Evolutionary conservation across 345 rosid genomes (phyloP).

Genomic region (Turnera subulata): DNA sequence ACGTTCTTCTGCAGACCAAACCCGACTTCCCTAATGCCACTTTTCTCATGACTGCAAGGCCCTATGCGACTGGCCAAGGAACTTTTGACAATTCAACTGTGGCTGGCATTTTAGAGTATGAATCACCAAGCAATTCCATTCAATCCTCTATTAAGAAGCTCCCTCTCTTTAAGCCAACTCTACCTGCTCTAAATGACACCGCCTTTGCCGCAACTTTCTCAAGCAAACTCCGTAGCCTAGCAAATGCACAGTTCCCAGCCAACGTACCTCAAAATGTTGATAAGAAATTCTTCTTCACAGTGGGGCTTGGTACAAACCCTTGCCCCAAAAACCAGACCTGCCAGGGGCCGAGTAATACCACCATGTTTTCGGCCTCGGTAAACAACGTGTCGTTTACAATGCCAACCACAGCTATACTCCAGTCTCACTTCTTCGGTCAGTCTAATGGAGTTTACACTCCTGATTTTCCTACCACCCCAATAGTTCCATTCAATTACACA

Average conservation of each 20-base stretch:
- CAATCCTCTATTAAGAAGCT: conserved; percentile 7
- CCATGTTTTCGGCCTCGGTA: conserved; percentile 20
- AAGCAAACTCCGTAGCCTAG: conserved; percentile 18
- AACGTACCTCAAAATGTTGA: no score
- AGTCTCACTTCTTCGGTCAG: conserved; percentile 16
- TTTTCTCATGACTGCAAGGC: conserved; percentile 24
- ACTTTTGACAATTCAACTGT: conserved; percentile 29
- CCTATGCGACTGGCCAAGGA: conserved; percentile 20
- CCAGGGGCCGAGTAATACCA: conserved; percentile 21
- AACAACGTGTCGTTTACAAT: conserved; percentile 24
- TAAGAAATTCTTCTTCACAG: no score
- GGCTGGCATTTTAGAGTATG: conserved; percentile 21
- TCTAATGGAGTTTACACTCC: conserved; percentile 18
- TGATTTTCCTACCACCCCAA: conserved; percentile 21
- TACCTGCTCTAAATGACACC: conserved; percentile 24
- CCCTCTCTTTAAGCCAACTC: no score
- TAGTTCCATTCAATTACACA: no score
- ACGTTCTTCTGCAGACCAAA: no score
- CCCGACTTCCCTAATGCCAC: no score
- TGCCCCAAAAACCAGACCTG: conserved; percentile 27
- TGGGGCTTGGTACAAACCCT: no score
- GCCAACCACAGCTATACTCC: conserved; percentile 25
- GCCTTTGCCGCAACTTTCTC: conserved; percentile 12
- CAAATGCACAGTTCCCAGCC: conserved; percentile 18
- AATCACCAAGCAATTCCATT: not conserved